These are phyloP conservation scores for Ophiostoma angusticollis DNA, from an alignment of 2,329 filamentous ascomycete genomes.

Conservation along the genomic window DNA sequence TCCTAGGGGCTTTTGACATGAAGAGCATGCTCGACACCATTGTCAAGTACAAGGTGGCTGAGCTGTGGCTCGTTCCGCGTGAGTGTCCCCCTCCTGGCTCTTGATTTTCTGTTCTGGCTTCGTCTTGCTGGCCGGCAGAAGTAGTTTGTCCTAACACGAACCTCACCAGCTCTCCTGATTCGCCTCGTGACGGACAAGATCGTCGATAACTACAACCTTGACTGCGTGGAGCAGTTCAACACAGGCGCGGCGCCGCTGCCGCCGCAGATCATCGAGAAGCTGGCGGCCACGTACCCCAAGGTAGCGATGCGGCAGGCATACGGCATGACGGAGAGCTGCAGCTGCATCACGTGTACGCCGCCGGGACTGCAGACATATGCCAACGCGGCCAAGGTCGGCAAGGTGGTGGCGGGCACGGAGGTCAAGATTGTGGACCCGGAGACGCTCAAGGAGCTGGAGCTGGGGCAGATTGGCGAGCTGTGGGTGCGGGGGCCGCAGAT, in stretches of 20 bases:
- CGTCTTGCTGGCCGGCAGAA: too few species aligned
- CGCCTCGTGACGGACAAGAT: conserved; percentile 44
- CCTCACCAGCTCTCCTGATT: conserved; percentile 31
- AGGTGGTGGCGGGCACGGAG: conserved; percentile 44
- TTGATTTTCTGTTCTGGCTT: background rate
- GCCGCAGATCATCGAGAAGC: conserved; percentile 41
- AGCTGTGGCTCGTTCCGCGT: conserved; percentile 42
- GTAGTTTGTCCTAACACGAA: background rate
- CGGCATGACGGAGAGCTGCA: conserved; percentile 55
- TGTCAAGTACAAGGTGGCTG: conserved; percentile 37
- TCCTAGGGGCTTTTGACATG: conserved; percentile 53
- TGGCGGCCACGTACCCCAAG: conserved; percentile 43
- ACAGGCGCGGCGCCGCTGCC: conserved; percentile 48
- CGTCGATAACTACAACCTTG: conserved; percentile 42
- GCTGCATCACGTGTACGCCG: conserved; percentile 49
- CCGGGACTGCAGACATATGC: conserved; percentile 41
- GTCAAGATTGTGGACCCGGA: conserved; percentile 44
- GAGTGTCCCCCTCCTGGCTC: conserved; percentile 29
- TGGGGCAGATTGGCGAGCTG: conserved; percentile 36
- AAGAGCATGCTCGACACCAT: conserved; percentile 40
- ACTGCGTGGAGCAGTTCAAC: conserved; percentile 40
- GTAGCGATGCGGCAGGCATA: conserved; percentile 54
- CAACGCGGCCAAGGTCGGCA: conserved; percentile 43
- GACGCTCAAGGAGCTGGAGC: conserved; percentile 37
- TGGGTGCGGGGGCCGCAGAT: conserved; percentile 34